phyloP scores from a whole-genome alignment of 139 green algal genomes.

The Haematococcus lacustris region DNA sequence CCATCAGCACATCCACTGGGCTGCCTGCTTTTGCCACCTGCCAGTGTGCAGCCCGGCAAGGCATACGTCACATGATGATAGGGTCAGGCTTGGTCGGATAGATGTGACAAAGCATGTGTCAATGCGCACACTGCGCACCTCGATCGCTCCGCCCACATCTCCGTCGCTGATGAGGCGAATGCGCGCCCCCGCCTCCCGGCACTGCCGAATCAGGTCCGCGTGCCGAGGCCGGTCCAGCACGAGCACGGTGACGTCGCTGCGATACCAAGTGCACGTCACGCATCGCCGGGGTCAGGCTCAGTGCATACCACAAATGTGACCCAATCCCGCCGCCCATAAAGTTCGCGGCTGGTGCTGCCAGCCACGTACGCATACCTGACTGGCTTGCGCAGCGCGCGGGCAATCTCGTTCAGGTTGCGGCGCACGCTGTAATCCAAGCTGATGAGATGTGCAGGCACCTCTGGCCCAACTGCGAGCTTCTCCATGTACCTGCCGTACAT shows the following conservation, averaged over 20 bases:
- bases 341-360: too few relatives aligned
- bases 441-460: slow-evolving; percentile 43
- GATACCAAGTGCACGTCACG: too few relatives aligned
- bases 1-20: slow-evolving; percentile 68
- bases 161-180: slow-evolving; percentile 71
- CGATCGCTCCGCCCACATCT: slow-evolving; percentile 63
- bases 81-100: too few relatives aligned
- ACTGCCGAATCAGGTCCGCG: slow-evolving; percentile 52
- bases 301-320: too few relatives aligned
- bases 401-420: slow-evolving; percentile 59
- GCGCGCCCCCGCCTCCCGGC: slow-evolving; percentile 58
- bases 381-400: slow-evolving; percentile 54
- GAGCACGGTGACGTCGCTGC: slow-evolving; percentile 66
- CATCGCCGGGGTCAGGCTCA: too few relatives aligned
- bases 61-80: too few relatives aligned
- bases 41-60: background rate
- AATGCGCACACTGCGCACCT: too few relatives aligned
- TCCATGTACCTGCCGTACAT: slow-evolving; percentile 56
- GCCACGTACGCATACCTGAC: too few relatives aligned
- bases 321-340: too few relatives aligned
- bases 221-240: slow-evolving; percentile 66
- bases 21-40: slow-evolving; percentile 47
- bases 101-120: too few relatives aligned
- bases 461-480: slow-evolving; percentile 57
- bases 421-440: slow-evolving; percentile 45